These are phyloP conservation scores for Emydomyces testavorans DNA, from an alignment of 2,329 filamentous ascomycete genomes.

Conservation along the genomic window DNA sequence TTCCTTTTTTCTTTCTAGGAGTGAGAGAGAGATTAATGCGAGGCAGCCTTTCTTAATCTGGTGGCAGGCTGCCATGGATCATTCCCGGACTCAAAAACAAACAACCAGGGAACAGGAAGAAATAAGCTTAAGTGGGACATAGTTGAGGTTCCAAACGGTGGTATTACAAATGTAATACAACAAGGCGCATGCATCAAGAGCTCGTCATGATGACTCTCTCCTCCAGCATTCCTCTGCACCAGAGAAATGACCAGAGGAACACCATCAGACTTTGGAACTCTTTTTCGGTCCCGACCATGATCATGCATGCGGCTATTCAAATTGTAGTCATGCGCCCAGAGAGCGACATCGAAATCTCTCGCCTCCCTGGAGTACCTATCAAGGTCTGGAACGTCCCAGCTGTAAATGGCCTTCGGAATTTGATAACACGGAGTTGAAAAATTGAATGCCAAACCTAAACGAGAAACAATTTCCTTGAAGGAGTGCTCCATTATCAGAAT, in stretches of 20 bases:
- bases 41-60: not conserved
- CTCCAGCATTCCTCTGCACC: not conserved
- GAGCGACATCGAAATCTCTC: not conserved
- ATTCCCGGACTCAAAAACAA: not conserved
- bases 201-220: not conserved
- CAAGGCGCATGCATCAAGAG: not conserved
- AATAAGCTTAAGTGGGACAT: constrained; percentile 1
- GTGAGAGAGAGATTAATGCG: not conserved
- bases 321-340: constrained; percentile 2
- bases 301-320: not conserved
- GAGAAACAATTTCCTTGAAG: constrained; percentile 7
- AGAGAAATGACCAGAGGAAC: not conserved
- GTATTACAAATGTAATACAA: constrained; percentile 9
- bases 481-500: not conserved
- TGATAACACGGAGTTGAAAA: not conserved
- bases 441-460: constrained; percentile 8
- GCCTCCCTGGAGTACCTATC: not conserved
- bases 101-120: not conserved
- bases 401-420: not conserved
- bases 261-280: not conserved
- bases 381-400: constrained; percentile 14
- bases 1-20: not conserved
- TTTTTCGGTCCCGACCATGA: not conserved
- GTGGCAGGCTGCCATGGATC: not conserved
- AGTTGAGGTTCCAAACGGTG: not conserved